Evolutionary conservation across 192 early-diverging fungal species (phyloP).

Genomic region (Backusella parvicylindrica): DNA sequence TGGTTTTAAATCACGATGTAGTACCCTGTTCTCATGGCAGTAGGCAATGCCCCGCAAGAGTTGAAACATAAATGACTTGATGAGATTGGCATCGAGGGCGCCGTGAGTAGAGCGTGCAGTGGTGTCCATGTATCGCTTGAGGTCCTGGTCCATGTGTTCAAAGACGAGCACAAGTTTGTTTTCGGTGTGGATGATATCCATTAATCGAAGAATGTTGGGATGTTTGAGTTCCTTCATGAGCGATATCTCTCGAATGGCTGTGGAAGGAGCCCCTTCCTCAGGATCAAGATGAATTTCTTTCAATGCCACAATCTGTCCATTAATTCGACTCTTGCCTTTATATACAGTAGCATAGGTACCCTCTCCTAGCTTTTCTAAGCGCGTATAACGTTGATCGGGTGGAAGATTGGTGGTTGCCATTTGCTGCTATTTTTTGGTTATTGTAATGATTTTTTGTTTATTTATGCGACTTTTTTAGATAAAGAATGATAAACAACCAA

Average conservation of each 20-base stretch:
- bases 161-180: constrained; percentile 82
- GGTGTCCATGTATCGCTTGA: constrained; percentile 84
- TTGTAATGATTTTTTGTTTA: neutral
- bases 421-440: neutral
- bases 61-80: constrained; percentile 84
- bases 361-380: constrained; percentile 94
- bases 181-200: constrained; percentile 86
- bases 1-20: constrained; percentile 83
- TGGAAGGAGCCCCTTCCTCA: constrained; percentile 95
- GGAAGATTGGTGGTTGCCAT: neutral
- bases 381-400: constrained; percentile 53
- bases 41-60: constrained; percentile 78
- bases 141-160: constrained; percentile 85
- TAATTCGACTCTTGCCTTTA: constrained; percentile 78
- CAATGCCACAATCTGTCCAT: constrained; percentile 86
- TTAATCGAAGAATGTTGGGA: constrained; percentile 81
- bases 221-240: constrained; percentile 96
- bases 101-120: constrained; percentile 63
- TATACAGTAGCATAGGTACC: constrained; percentile 93
- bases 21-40: constrained; percentile 79
- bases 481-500: neutral
- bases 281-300: constrained; percentile 93
- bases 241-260: constrained; percentile 97
- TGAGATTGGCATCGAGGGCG: constrained; percentile 54
- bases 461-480: neutral